These are phyloP conservation scores for Aspergillus brunneoviolaceus DNA, from an alignment of 2,329 filamentous ascomycete species.

Conservation along the genomic window DNA sequence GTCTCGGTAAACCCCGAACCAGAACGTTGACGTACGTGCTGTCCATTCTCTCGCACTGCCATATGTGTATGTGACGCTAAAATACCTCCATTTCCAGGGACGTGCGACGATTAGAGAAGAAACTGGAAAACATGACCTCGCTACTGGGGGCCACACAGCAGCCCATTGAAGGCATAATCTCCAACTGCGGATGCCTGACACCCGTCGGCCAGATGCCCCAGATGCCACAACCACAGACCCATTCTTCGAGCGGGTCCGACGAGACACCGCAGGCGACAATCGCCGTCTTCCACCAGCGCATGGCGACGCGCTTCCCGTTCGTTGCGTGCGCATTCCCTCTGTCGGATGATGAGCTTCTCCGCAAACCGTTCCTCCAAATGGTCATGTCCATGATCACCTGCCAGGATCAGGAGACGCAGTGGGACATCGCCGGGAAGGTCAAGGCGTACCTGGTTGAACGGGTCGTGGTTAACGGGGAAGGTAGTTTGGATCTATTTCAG, in stretches of 20 bases:
- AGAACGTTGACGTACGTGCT: slow-evolving; percentile 1
- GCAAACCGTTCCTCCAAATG: slow-evolving; percentile 25
- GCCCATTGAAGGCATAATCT: slow-evolving; percentile 1
- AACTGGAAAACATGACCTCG: slow-evolving; percentile 29
- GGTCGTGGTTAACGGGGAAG: slow-evolving; percentile 44
- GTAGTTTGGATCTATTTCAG: slow-evolving; percentile 48
- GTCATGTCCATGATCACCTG: slow-evolving; percentile 23
- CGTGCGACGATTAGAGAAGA: slow-evolving; percentile 26
- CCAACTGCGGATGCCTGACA: neutral
- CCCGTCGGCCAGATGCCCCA: neutral
- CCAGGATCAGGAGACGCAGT: slow-evolving; percentile 14
- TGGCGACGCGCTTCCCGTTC: slow-evolving; percentile 29
- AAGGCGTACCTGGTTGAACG: slow-evolving; percentile 42
- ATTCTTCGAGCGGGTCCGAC: slow-evolving; percentile 1
- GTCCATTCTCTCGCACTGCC: neutral
- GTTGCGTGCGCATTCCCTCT: slow-evolving; percentile 19
- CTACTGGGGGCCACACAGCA: slow-evolving; percentile 22
- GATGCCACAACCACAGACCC: neutral
- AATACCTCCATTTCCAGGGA: slow-evolving; percentile 15
- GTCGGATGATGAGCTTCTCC: slow-evolving; percentile 19
- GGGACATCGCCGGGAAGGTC: slow-evolving; percentile 13
- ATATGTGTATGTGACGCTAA: neutral
- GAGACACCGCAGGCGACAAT: slow-evolving; percentile 18
- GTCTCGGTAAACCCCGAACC: slow-evolving; percentile 9
- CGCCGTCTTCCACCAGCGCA: slow-evolving; percentile 8